Conservation (phyloP, 2,329 filamentous ascomycete genomes). For the Xylariaceae sp. region DNA sequence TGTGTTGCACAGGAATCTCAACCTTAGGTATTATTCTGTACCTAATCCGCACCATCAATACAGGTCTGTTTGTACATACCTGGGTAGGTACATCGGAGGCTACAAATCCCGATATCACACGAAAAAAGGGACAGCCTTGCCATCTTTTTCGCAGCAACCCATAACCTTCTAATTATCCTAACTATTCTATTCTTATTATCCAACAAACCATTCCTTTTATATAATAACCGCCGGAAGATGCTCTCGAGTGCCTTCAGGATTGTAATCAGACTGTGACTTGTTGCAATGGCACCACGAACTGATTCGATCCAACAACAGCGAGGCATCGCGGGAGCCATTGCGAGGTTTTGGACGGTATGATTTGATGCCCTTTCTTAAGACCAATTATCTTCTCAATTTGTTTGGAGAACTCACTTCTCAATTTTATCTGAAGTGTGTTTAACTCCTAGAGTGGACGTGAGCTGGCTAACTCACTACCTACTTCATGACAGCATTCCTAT, state of each 20-base stretch:
- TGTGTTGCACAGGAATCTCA: no score
- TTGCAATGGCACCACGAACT: constrained; percentile 43
- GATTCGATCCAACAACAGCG: constrained; percentile 24
- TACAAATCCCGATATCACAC: neutral
- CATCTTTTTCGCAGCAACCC: neutral
- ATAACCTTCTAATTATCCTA: neutral
- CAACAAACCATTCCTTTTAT: neutral
- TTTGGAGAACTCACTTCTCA: neutral
- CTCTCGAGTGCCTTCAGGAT: constrained; percentile 41
- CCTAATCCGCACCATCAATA: no score
- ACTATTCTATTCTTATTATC: no score
- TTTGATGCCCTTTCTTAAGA: neutral
- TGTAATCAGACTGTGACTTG: constrained; percentile 48
- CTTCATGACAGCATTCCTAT: constrained; percentile 70
- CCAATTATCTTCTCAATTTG: neutral
- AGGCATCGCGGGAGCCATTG: constrained; percentile 38
- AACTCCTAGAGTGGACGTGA: no score
- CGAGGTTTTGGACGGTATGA: constrained; percentile 53
- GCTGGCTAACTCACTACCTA: constrained; percentile 14
- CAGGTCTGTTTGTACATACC: no score
- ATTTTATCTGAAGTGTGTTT: no score
- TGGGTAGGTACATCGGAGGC: neutral
- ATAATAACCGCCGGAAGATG: constrained; percentile 35
- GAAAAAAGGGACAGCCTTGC: neutral
- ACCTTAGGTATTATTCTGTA: no score